phyloP scores from a whole-genome alignment of 1,139 yeast genomes.

The Pichia sp. region DNA sequence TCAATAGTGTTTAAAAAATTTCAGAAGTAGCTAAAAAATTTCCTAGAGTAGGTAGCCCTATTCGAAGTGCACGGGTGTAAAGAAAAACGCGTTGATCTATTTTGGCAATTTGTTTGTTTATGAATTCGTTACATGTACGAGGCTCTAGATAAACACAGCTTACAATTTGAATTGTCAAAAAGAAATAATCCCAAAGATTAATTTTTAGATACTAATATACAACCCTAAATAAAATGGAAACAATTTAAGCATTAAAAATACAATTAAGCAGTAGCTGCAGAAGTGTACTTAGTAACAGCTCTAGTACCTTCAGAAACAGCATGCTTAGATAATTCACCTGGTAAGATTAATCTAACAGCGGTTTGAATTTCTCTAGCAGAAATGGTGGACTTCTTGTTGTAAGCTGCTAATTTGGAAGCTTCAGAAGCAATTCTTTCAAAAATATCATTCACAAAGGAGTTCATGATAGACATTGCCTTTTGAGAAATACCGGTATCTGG shows the following conservation, averaged over 20 bases:
- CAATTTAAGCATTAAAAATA: constrained; percentile 15
- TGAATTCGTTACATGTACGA: too few relatives aligned
- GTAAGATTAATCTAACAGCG: constrained; percentile 97
- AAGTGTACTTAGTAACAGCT: constrained; percentile 98
- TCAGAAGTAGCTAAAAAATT: too few relatives aligned
- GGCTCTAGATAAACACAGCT: too few relatives aligned
- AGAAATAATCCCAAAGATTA: constrained; percentile 9
- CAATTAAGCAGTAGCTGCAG: constrained; percentile 51
- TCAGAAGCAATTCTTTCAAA: constrained; percentile 95
- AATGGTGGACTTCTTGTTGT: constrained; percentile 98
- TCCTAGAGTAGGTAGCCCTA: too few relatives aligned
- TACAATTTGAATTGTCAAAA: too few relatives aligned
- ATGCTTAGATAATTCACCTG: constrained; percentile 99
- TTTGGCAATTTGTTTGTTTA: too few relatives aligned
- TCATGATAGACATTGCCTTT: constrained; percentile 98
- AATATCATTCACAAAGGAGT: constrained; percentile 96
- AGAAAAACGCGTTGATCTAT: too few relatives aligned
- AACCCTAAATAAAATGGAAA: constrained; percentile 23
- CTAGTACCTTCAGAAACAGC: constrained; percentile 99
- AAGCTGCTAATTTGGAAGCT: constrained; percentile 98
- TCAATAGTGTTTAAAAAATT: too few relatives aligned
- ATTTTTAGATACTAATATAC: constrained; percentile 25
- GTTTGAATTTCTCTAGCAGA: constrained; percentile 99
- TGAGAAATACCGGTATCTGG: constrained; percentile 99
- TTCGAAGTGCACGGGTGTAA: too few relatives aligned